phyloP scores from a whole-genome alignment of 257 asterid genomes.

The Penstemon barbatus region DNA sequence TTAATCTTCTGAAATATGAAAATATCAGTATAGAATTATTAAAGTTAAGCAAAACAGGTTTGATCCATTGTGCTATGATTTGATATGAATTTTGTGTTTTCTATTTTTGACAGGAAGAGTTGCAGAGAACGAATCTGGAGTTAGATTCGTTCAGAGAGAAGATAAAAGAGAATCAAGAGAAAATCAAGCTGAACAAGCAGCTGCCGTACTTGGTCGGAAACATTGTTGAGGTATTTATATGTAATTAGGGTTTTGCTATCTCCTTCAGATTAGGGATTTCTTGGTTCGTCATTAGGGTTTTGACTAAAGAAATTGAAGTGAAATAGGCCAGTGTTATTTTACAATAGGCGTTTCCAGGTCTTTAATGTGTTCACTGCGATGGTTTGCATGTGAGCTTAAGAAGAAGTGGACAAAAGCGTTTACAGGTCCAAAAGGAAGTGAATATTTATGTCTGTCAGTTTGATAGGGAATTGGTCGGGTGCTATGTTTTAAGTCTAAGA shows the following conservation, averaged over 20 bases:
- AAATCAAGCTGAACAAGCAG: constrained; percentile 72
- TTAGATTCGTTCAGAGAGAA: constrained; percentile 64
- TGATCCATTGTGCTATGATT: neutral
- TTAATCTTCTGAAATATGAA: neutral
- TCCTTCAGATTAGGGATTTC: neutral
- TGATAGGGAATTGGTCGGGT: too few relatives aligned
- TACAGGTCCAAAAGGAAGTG: too few relatives aligned
- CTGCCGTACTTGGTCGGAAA: constrained; percentile 78
- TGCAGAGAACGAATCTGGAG: constrained; percentile 68
- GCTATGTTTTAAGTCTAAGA: too few relatives aligned
- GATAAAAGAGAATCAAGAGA: constrained; percentile 74
- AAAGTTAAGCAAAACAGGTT: neutral
- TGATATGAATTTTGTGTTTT: constrained; percentile 1
- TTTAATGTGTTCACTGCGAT: neutral
- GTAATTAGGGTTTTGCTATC: neutral
- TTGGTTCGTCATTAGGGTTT: constrained; percentile 4
- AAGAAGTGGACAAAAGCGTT: neutral
- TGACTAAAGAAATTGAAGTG: neutral
- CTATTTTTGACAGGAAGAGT: constrained; percentile 54
- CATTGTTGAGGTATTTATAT: constrained; percentile 60
- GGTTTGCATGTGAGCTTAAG: neutral
- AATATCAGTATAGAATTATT: neutral
- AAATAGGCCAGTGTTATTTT: too few relatives aligned
- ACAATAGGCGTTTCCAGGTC: too few relatives aligned
- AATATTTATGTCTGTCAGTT: too few relatives aligned